Evolutionary conservation across 176 grass and related monocot species (phyloP), one percentile per base, ranked within the genome.

Genomic region (Microstegium vimineum): DNA sequence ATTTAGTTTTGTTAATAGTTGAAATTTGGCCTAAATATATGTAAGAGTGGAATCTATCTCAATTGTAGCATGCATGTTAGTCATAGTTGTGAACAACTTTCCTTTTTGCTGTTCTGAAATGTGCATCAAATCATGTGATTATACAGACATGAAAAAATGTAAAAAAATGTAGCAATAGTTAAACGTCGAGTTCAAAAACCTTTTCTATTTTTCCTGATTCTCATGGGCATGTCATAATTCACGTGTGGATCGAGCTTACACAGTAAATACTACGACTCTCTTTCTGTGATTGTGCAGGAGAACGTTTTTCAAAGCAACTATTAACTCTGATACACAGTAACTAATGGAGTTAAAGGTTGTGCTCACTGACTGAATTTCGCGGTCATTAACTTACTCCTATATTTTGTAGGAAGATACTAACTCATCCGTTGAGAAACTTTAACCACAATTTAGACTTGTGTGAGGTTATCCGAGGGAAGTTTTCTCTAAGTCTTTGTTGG

Each of bases 71-170:
- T 83, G 61, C 79, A 51, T 52, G 45, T 30, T 82, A 69, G 17
- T 60, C 83, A 74, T 60, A 68, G 60, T 84, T 70, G 23, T 61
- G n/a, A 25, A 69, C 67, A 69, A 68, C 79, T 83, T 80, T 74
- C 74, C 49, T 79, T 59, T 60, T 79, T 83, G 47, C 25, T 69
- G 10, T 79, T 83, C 60, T 79, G 59, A 83, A 90, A 79, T 90
- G 46, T 62, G 59, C 47, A 42, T 62, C 57, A 51, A 46, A 41
- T 26, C 73, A 10, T 86, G 45, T 66, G 60, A n/a, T 56, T 56
- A 45, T 72, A 43, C 6, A 77, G 15, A 35, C 52, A 76, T 81
- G 27, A 56, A 82, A 85, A n/a, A n/a, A n/a, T n/a, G n/a, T n/a
- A n/a, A n/a, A n/a, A 36, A 67, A 45, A 56, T 79, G 22, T 74